phyloP scores from a whole-genome alignment of 148 eudicot genomes.

The Nepenthes gracilis region DNA sequence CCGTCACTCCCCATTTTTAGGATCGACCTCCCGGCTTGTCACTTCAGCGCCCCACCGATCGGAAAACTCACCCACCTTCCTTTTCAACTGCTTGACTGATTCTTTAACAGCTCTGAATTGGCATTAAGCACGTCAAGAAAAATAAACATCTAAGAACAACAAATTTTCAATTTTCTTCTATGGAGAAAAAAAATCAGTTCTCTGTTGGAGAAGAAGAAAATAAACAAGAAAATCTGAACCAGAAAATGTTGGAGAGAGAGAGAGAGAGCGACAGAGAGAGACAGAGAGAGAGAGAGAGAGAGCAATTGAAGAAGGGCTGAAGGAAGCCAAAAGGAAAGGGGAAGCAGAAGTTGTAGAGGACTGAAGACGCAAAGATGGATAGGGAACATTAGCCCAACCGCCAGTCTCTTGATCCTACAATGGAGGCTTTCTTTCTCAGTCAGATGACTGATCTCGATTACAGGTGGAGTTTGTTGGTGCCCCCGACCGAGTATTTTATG shows the following conservation, averaged over 20 bases:
- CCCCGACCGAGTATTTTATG: no score
- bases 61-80: background rate
- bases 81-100: no score
- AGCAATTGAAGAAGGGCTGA: constrained; percentile 14
- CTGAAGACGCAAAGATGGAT: constrained; percentile 11
- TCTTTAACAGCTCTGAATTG: no score
- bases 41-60: background rate
- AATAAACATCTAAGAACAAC: no score
- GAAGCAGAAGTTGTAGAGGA: constrained; percentile 15
- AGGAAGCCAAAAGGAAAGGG: constrained; percentile 9
- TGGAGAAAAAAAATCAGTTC: no score
- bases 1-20: constrained; percentile 1
- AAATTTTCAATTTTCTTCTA: no score
- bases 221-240: no score
- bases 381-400: constrained; percentile 14
- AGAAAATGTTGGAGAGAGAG: no score
- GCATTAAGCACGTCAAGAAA: no score
- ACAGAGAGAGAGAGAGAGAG: background rate
- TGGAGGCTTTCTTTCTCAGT: background rate
- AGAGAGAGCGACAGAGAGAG: no score
- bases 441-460: background rate
- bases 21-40: background rate
- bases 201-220: no score
- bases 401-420: constrained; percentile 22
- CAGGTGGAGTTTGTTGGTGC: background rate